A percentile compares a stretch with the other conserved stretches of the same genome.
phyloP scores from a whole-genome alignment of 805 yeast genomes.

The Ogataea ganodermae region DNA sequence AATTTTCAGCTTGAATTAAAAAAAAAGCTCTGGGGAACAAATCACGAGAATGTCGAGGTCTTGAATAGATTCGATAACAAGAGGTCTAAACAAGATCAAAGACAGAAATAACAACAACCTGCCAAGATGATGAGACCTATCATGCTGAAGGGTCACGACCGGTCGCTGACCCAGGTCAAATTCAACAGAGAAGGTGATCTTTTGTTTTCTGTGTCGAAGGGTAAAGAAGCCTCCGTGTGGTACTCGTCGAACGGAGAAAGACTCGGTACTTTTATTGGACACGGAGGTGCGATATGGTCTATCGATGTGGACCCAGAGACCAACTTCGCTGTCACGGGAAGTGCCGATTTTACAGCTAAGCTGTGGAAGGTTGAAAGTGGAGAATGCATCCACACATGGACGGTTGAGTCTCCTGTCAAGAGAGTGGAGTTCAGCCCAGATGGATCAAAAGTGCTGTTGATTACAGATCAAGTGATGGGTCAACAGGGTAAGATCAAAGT shows the following conservation, averaged over 20 bases:
- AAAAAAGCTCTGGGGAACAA: conserved; percentile 6
- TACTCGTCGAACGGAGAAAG: conserved; percentile 95
- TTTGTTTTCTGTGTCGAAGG: conserved; percentile 89
- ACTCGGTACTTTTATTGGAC: conserved; percentile 87
- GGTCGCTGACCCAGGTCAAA: conserved; percentile 95
- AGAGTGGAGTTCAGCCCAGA: conserved; percentile 84
- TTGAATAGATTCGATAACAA: neutral
- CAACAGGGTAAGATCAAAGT: conserved; percentile 73
- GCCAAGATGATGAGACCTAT: conserved; percentile 59
- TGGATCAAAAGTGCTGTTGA: conserved; percentile 65
- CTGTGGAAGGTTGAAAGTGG: conserved; percentile 87
- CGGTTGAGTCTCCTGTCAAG: conserved; percentile 82
- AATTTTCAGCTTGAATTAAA: conserved; percentile 7
- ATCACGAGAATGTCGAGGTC: neutral
- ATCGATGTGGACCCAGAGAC: conserved; percentile 79
- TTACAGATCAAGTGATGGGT: conserved; percentile 93
- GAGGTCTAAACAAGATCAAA: neutral
- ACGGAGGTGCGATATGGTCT: conserved; percentile 93
- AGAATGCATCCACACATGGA: conserved; percentile 69
- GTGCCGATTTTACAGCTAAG: conserved; percentile 84
- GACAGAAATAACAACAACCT: conserved; percentile 2
- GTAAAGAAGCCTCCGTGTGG: conserved; percentile 89
- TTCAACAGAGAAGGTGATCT: conserved; percentile 95
- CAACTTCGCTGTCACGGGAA: conserved; percentile 78
- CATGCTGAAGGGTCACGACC: conserved; percentile 90